These are phyloP conservation scores for Fermentozyma sake DNA, from an alignment of 1,139 yeast species.

Conservation along the genomic window DNA sequence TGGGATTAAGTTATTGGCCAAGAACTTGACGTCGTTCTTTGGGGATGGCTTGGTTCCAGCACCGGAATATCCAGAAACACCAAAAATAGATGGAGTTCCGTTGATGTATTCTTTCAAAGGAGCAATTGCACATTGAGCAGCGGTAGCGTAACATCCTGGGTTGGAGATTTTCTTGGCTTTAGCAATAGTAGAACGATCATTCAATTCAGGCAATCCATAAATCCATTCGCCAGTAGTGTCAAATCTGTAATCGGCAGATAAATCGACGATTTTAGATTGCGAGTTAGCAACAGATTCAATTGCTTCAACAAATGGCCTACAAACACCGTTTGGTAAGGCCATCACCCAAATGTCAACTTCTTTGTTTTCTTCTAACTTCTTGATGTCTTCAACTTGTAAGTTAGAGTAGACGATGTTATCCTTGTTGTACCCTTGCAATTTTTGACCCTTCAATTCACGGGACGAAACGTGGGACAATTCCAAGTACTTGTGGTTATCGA, in stretches of 20 bases:
- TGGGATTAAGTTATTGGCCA: slow-evolving; percentile 84
- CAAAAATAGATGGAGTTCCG: slow-evolving; percentile 82
- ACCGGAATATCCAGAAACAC: slow-evolving; percentile 97
- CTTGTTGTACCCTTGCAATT: slow-evolving; percentile 82
- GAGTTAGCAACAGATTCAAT: slow-evolving; percentile 62
- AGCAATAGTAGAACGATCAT: slow-evolving; percentile 60
- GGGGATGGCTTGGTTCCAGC: slow-evolving; percentile 99
- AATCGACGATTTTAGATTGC: slow-evolving; percentile 77
- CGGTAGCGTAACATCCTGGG: slow-evolving; percentile 99
- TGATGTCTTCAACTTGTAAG: slow-evolving; percentile 82
- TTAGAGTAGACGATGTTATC: slow-evolving; percentile 76
- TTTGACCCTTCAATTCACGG: slow-evolving; percentile 87
- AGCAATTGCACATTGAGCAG: slow-evolving; percentile 88
- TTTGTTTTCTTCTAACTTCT: slow-evolving; percentile 65
- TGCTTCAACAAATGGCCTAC: slow-evolving; percentile 95
- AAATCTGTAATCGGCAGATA: slow-evolving; percentile 94
- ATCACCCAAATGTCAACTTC: slow-evolving; percentile 96
- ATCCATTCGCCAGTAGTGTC: slow-evolving; percentile 85
- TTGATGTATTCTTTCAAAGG: slow-evolving; percentile 64
- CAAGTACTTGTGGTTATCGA: slow-evolving; percentile 80
- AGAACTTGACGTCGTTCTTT: slow-evolving; percentile 74
- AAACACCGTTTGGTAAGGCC: slow-evolving; percentile 98
- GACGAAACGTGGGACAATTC: slow-evolving; percentile 93
- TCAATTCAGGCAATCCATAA: slow-evolving; percentile 87
- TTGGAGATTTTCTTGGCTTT: slow-evolving; percentile 83